phyloP scores from a whole-genome alignment of 768 basidiomycete species.

The Russula virescens region DNA sequence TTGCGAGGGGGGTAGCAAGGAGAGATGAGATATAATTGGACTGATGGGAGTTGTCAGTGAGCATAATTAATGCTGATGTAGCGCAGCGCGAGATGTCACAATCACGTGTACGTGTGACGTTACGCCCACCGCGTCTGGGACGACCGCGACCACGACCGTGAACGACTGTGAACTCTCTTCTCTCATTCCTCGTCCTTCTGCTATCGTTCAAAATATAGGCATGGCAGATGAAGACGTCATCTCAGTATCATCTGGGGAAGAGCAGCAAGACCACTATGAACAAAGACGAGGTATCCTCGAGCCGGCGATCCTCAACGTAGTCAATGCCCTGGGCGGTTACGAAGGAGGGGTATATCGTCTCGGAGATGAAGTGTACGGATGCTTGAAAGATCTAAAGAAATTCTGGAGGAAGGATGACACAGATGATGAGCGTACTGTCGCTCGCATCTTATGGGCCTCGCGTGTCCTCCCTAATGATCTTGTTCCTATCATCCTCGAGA shows the following conservation, averaged over 20 bases:
- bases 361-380: slow-evolving; percentile 77
- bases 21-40: no score
- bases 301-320: slow-evolving; percentile 65
- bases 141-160: background rate
- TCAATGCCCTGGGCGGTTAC: slow-evolving; percentile 74
- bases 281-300: slow-evolving; percentile 52
- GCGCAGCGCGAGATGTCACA: slow-evolving; percentile 8
- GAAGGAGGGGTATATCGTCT: slow-evolving; percentile 64
- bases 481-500: slow-evolving; percentile 75
- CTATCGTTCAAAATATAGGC: background rate
- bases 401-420: slow-evolving; percentile 96
- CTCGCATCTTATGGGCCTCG: slow-evolving; percentile 88
- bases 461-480: slow-evolving; percentile 83
- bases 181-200: background rate
- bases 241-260: slow-evolving; percentile 29
- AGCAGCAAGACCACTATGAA: slow-evolving; percentile 28
- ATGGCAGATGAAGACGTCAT: slow-evolving; percentile 30
- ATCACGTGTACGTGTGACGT: slow-evolving; percentile 12
- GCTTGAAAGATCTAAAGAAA: slow-evolving; percentile 90
- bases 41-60: no score
- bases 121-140: background rate
- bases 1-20: background rate
- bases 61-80: no score
- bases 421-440: slow-evolving; percentile 94
- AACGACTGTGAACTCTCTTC: no score